These are phyloP conservation scores for Aristolochia californica DNA, from an alignment of 164 flowering plant species.

Conservation along the genomic window DNA sequence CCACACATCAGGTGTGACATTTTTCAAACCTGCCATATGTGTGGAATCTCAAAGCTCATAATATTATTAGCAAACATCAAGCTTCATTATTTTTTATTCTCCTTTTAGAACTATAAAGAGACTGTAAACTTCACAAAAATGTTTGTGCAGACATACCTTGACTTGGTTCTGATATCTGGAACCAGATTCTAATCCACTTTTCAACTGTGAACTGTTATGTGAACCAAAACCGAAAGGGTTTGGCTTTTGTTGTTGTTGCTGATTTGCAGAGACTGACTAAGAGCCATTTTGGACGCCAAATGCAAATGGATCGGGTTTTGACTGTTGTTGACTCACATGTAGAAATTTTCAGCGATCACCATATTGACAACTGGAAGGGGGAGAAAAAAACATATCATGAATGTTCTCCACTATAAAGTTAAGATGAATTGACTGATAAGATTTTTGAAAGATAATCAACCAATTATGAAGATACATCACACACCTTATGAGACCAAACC, in stretches of 20 bases:
- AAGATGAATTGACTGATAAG: too few relatives aligned
- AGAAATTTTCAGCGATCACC: slow-evolving; percentile 62
- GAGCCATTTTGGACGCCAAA: slow-evolving; percentile 30
- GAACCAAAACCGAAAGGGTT: slow-evolving; percentile 61
- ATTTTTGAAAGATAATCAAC: too few relatives aligned
- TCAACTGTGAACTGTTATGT: slow-evolving; percentile 30
- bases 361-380: slow-evolving; percentile 46
- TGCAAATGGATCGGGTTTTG: slow-evolving; percentile 35
- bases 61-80: too few relatives aligned
- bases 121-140: too few relatives aligned
- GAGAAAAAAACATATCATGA: not conserved
- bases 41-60: too few relatives aligned
- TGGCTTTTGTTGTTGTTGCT: slow-evolving; percentile 27
- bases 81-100: too few relatives aligned
- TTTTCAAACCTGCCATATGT: too few relatives aligned
- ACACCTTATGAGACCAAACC: too few relatives aligned
- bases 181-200: slow-evolving; percentile 25
- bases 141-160: slow-evolving; percentile 24
- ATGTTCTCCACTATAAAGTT: not conserved
- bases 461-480: too few relatives aligned
- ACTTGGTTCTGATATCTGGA: slow-evolving; percentile 28
- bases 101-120: too few relatives aligned
- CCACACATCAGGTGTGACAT: too few relatives aligned
- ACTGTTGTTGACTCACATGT: slow-evolving; percentile 44
- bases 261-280: slow-evolving; percentile 19